Percentiles rank a stretch among this genome's conserved stretches.
Evolutionary conservation across 2,329 filamentous ascomycete genomes (phyloP).

Genomic region (Fusarium newnesense): DNA sequence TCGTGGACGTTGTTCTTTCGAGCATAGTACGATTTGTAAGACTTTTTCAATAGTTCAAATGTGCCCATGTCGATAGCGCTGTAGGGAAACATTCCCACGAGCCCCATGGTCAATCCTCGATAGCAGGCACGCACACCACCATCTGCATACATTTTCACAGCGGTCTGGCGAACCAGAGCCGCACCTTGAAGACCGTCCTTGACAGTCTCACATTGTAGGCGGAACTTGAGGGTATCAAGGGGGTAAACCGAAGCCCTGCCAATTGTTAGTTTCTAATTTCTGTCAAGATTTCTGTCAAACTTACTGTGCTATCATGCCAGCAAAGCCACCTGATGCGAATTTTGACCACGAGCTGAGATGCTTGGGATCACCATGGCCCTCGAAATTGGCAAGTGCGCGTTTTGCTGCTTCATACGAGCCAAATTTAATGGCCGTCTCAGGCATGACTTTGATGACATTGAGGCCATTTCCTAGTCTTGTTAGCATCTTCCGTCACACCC

Average conservation of each 20-base stretch:
- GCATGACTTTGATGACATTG: slow-evolving; percentile 98
- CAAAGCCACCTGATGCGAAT: slow-evolving; percentile 89
- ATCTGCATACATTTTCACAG: slow-evolving; percentile 84
- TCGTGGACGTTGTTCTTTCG: slow-evolving; percentile 77
- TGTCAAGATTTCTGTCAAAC: slow-evolving; percentile 44
- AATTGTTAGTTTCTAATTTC: slow-evolving; percentile 14
- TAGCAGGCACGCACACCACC: slow-evolving; percentile 84
- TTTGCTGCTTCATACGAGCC: slow-evolving; percentile 97
- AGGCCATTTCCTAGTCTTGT: slow-evolving; percentile 83
- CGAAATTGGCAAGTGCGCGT: slow-evolving; percentile 82
- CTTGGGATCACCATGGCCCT: slow-evolving; percentile 86
- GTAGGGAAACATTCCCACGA: slow-evolving; percentile 97
- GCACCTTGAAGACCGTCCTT: slow-evolving; percentile 86
- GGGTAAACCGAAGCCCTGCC: slow-evolving; percentile 89
- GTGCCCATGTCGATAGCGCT: slow-evolving; percentile 96
- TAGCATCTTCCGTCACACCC: neutral
- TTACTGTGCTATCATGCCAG: slow-evolving; percentile 92
- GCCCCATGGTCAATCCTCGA: slow-evolving; percentile 90
- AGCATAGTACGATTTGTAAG: slow-evolving; percentile 76
- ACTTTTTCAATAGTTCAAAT: slow-evolving; percentile 90
- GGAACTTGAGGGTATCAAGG: slow-evolving; percentile 83
- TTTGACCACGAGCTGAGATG: slow-evolving; percentile 85
- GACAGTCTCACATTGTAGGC: slow-evolving; percentile 94
- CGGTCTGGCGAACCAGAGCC: slow-evolving; percentile 82
- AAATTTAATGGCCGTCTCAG: slow-evolving; percentile 98